Percentiles rank a stretch among this genome's conserved stretches.
Evolutionary conservation across 768 basidiomycete species (phyloP).

Genomic region (Cystofilobasidium macerans): DNA sequence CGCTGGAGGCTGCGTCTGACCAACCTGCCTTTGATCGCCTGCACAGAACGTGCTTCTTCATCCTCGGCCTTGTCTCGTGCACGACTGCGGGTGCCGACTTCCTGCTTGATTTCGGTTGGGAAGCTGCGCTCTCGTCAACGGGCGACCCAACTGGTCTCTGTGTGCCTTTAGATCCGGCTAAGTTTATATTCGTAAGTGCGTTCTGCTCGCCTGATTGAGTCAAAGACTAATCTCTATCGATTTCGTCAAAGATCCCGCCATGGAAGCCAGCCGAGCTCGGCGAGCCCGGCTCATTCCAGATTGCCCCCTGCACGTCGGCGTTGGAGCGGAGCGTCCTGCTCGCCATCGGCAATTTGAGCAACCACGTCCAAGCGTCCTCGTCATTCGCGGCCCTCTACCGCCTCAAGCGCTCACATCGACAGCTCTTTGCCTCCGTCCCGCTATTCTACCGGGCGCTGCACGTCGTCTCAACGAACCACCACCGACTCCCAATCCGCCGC

Average conservation of each 20-base stretch:
- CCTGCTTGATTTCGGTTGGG: conserved; percentile 84
- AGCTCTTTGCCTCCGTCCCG: conserved; percentile 62
- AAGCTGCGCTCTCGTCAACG: conserved; percentile 73
- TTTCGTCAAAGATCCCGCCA: conserved; percentile 51
- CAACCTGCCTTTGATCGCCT: neutral
- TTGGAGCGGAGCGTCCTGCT: conserved; percentile 73
- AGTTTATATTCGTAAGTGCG: conserved; percentile 60
- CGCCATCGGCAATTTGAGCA: conserved; percentile 84
- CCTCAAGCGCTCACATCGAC: conserved; percentile 37
- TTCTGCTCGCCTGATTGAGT: conserved; percentile 9
- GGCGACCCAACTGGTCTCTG: conserved; percentile 83
- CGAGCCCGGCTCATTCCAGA: conserved; percentile 36
- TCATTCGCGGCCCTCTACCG: conserved; percentile 77
- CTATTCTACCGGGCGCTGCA: conserved; percentile 78
- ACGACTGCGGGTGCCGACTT: conserved; percentile 88
- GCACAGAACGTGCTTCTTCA: conserved; percentile 84
- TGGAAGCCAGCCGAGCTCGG: conserved; percentile 48
- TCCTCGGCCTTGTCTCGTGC: conserved; percentile 80
- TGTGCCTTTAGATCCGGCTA: conserved; percentile 69
- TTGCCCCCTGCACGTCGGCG: conserved; percentile 56
- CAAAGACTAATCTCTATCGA: conserved; percentile 1
- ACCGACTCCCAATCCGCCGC: conserved; percentile 79
- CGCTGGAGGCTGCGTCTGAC: neutral
- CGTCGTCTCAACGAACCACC: conserved; percentile 76
- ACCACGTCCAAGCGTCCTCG: conserved; percentile 88